phyloP scores from a whole-genome alignment of 306 rosid species.

The Acacia acuminata region DNA sequence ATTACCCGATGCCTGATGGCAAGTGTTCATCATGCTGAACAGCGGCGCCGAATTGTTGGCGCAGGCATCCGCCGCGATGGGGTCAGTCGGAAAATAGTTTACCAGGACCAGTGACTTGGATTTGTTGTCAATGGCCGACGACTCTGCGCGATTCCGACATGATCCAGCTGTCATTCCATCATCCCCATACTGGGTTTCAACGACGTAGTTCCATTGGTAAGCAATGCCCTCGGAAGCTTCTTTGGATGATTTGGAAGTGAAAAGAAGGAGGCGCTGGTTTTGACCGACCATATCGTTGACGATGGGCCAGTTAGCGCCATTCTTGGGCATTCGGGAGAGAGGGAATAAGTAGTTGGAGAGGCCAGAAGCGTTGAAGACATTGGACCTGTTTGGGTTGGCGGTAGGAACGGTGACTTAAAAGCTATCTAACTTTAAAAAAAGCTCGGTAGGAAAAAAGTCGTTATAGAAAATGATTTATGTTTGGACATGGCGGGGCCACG shows the following conservation, averaged over 20 bases:
- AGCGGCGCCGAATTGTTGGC: slow-evolving; percentile 59
- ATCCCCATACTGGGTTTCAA: slow-evolving; percentile 69
- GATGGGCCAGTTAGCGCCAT: slow-evolving; percentile 62
- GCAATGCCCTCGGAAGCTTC: slow-evolving; percentile 67
- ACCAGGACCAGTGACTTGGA: slow-evolving; percentile 45
- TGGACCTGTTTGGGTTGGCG: too few relatives aligned
- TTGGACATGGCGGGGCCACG: too few relatives aligned
- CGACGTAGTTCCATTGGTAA: slow-evolving; percentile 57
- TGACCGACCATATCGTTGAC: slow-evolving; percentile 57
- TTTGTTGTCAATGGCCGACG: slow-evolving; percentile 46
- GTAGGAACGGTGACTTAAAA: too few relatives aligned
- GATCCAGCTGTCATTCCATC: slow-evolving; percentile 52
- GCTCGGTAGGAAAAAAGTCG: too few relatives aligned
- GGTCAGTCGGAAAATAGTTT: slow-evolving; percentile 48
- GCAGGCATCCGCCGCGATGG: slow-evolving; percentile 39
- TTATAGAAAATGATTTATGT: too few relatives aligned
- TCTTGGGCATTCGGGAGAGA: slow-evolving; percentile 51
- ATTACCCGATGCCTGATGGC: slow-evolving; percentile 51
- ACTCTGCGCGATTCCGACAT: slow-evolving; percentile 60
- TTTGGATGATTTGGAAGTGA: slow-evolving; percentile 55
- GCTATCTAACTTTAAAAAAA: too few relatives aligned
- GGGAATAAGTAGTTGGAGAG: slow-evolving; percentile 48
- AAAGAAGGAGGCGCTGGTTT: slow-evolving; percentile 57
- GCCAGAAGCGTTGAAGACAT: slow-evolving; percentile 60
- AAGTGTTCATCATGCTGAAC: slow-evolving; percentile 38